Base-by-base conservation (phyloP, 441 rosid genomes). In the Erodium chrysanthum region DNA sequence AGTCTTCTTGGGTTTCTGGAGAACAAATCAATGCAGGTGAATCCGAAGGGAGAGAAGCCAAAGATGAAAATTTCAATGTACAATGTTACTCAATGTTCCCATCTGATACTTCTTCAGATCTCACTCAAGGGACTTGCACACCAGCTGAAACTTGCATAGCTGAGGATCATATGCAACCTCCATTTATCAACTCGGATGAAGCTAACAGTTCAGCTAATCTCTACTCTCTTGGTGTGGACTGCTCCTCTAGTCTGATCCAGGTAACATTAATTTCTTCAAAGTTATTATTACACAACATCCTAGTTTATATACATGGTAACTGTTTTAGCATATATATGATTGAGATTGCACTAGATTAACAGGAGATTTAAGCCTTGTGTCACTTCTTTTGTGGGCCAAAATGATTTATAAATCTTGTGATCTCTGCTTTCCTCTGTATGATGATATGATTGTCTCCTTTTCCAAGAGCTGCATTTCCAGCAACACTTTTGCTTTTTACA, bases 41-140 rank as follows among this genome's bases (percentile, higher is more conserved):
- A 23, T 65, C 65, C 31, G 81, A 68, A 66, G 66, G 71, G 29
- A 69, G 74, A 68, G 81, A 74, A 70, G 68, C 50, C 33, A 73
- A 77, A 58, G 76, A 81, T 64, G 79, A 79, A 20, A 76, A 74
- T 67, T 68, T 76, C 52, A 81, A 69, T 12, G 58, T 50, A n/a
- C 18, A 69, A 67, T 35, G 73, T 29, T 69, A 29, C 14, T 66
- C 68, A 0, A 81, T 80, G 68, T 44, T 78, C 64, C 74, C 77
- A 8, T 79, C 83, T 10, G 90, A 86, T 46, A 81, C 87, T 65
- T 88, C 87, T 12, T 86, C 95, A 42, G 90, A 86, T 81, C 76
- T 86, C 69, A 86, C 89, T 59, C 89, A 83, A 82, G 85, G 85
- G 20, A 79, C 84, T 52, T 20, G 56, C 8, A 50, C 56, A 0